phyloP scores from a whole-genome alignment of 352 stramenopile species.

The Phytophthora chlamydospora region DNA sequence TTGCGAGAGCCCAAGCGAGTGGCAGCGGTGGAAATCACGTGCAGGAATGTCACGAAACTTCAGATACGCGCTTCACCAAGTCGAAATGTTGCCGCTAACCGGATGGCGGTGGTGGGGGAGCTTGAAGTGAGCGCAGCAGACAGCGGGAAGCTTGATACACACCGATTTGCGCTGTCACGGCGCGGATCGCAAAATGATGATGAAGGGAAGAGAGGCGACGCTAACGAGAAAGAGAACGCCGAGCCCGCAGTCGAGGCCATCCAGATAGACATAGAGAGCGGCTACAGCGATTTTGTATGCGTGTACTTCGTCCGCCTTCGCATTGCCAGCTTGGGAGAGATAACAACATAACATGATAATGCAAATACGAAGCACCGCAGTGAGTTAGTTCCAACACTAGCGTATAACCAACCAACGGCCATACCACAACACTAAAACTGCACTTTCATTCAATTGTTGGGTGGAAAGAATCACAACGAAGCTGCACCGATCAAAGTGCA shows the following conservation, averaged over 20 bases:
- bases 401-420: not conserved
- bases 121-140: slow-evolving; percentile 47
- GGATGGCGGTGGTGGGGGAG: slow-evolving; percentile 38
- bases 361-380: slow-evolving; percentile 7
- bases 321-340: slow-evolving; percentile 27
- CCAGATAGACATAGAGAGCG: slow-evolving; percentile 73
- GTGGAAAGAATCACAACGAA: slow-evolving; percentile 6
- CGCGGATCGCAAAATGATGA: slow-evolving; percentile 4
- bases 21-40: slow-evolving; percentile 70
- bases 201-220: slow-evolving; percentile 19
- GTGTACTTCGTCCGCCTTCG: slow-evolving; percentile 66
- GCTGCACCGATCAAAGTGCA: not conserved
- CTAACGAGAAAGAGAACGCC: slow-evolving; percentile 8
- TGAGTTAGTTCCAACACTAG: not conserved
- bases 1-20: slow-evolving; percentile 67
- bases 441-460: slow-evolving; percentile 3
- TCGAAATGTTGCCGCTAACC: slow-evolving; percentile 35
- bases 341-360: slow-evolving; percentile 21
- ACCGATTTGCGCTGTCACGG: slow-evolving; percentile 45
- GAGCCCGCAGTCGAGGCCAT: slow-evolving; percentile 48
- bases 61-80: slow-evolving; percentile 51
- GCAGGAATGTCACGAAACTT: slow-evolving; percentile 64
- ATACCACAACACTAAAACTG: not conserved
- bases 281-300: slow-evolving; percentile 70
- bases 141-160: slow-evolving; percentile 57